These are phyloP conservation scores for Cercophora scortea DNA, from an alignment of 495 filamentous ascomycete species.

Conservation along the genomic window DNA sequence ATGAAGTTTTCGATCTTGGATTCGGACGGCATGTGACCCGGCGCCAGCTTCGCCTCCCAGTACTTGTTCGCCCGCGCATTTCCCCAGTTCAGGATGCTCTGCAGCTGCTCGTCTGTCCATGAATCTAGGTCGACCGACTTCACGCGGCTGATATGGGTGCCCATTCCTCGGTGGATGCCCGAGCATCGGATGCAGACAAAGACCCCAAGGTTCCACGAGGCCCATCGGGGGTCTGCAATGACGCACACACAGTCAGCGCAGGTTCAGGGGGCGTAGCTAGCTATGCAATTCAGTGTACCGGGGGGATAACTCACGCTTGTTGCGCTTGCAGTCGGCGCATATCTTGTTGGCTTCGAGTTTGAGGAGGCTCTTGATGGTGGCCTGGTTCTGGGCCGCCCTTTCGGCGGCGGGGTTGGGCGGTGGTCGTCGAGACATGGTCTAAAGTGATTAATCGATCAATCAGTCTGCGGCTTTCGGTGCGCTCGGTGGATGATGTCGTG, in stretches of 20 bases:
- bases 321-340: conserved; percentile 97
- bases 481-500: neutral
- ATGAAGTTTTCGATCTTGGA: conserved; percentile 99
- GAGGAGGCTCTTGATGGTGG: conserved; percentile 83
- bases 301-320: conserved; percentile 65
- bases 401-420: conserved; percentile 64
- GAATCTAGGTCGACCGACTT: conserved; percentile 96
- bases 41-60: conserved; percentile 91
- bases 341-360: conserved; percentile 92
- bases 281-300: neutral
- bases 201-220: conserved; percentile 92
- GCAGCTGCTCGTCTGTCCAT: conserved; percentile 96
- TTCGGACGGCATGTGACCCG: conserved; percentile 93
- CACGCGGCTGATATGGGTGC: conserved; percentile 94
- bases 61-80: conserved; percentile 96
- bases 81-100: conserved; percentile 88
- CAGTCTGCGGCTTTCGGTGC: neutral
- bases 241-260: conserved; percentile 7
- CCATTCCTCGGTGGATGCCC: conserved; percentile 96
- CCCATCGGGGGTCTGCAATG: conserved; percentile 84
- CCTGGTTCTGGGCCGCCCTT: conserved; percentile 76
- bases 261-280: neutral
- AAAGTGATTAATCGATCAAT: neutral
- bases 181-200: conserved; percentile 98
- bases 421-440: conserved; percentile 73